Base-by-base conservation (phyloP, 805 yeast species). In the Zygosaccharomyces siamensis region DNA sequence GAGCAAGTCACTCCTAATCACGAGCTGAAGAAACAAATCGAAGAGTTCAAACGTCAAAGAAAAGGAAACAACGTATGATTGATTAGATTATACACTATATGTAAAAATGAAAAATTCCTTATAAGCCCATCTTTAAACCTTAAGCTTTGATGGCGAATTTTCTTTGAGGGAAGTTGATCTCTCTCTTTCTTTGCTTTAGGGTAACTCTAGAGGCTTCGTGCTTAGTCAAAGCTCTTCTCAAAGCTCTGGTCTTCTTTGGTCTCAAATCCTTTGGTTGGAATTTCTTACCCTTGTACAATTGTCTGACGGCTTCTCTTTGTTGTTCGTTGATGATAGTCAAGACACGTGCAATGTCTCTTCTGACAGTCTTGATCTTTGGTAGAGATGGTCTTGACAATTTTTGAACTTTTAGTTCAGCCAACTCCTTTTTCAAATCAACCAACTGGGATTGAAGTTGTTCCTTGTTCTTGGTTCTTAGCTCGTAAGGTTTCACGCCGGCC, bases 211-310 rank as follows among this genome's bases (percentile, higher is more conserved):
- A 70, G 73, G 87, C 84, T 80, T 93, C 97, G 76, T 76, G 75
- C 72, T 85, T 80, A 75, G 97, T 83, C 72, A 93, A 82, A 72
- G 84, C 82, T 83, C 98, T 87, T 87, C 99, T 92, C 78, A 92
- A 78, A 76, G 99, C 98, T 85, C 98, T 92, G 78, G 99, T 93
- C 86, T 93, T 88, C 92, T 93, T 93, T 68, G 89, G 96, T 81
- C 98, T 92, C 79, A 93, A 83, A 75, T 90, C 97, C 82, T 92
- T 90, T 81, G 99, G 98, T 75, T 82, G 80, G 84, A 83, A 86
- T 79, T 89, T 90, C 84, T 87, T 85, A 75, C 89, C 93, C 64
- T 82, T 81, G 92, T 90, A 90, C 82, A 87, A 85, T 72, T 85
- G 93, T 78, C 88, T 88, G 73, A 89, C 96, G 67, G 84, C 83